phyloP scores from a whole-genome alignment of 164 flowering plant genomes.

The Umbellularia californica region DNA sequence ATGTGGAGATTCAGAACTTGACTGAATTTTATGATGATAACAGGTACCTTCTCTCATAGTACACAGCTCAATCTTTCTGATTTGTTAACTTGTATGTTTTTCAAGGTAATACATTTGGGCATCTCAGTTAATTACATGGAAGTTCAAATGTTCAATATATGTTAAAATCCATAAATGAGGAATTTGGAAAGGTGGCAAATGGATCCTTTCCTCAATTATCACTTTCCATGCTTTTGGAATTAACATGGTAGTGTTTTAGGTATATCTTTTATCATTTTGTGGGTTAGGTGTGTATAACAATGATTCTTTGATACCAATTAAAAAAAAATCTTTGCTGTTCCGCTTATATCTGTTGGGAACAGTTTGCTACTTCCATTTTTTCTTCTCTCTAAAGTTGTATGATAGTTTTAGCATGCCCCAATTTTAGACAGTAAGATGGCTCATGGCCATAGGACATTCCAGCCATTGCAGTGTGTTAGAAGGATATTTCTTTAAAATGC shows the following conservation, averaged over 20 bases:
- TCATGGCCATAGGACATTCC: neutral
- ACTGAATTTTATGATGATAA: constrained; percentile 96
- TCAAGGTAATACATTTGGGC: neutral
- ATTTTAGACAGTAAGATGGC: neutral
- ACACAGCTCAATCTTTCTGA: neutral
- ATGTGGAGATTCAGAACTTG: constrained; percentile 87
- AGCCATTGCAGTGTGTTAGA: neutral
- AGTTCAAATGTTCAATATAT: neutral
- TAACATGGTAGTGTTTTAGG: too few relatives aligned
- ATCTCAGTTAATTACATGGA: neutral
- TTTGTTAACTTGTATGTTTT: neutral
- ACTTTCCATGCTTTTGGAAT: neutral
- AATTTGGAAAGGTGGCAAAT: neutral
- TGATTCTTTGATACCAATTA: too few relatives aligned
- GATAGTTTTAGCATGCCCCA: too few relatives aligned
- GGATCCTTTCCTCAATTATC: neutral
- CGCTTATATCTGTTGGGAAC: too few relatives aligned
- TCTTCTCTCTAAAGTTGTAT: too few relatives aligned
- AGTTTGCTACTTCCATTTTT: neutral
- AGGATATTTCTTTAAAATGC: neutral
- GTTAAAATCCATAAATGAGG: neutral
- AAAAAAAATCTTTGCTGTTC: too few relatives aligned
- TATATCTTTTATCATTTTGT: too few relatives aligned
- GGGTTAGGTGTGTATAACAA: too few relatives aligned
- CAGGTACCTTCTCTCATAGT: constrained; percentile 40